phyloP scores from a whole-genome alignment of 2,329 filamentous ascomycete species.

The Phyllachora maydis region DNA sequence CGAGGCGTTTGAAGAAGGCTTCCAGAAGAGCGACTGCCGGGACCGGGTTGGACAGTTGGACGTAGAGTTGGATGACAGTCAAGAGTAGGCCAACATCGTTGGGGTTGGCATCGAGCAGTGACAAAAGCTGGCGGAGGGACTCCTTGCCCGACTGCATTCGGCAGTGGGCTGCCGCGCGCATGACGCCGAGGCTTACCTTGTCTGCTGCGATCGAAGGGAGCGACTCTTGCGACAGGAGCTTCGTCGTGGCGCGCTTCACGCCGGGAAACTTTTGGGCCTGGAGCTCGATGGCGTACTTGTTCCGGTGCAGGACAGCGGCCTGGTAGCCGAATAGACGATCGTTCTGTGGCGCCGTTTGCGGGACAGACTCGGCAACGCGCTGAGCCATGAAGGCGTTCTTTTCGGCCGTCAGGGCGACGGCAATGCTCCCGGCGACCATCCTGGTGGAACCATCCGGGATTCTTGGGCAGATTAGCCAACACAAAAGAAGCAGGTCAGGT shows the following conservation, averaged over 20 bases:
- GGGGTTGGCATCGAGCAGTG: conserved; percentile 51
- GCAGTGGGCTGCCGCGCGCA: conserved; percentile 53
- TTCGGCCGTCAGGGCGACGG: conserved; percentile 15
- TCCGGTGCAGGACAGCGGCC: conserved; percentile 34
- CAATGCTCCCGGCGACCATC: conserved; percentile 47
- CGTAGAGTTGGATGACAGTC: conserved; percentile 64
- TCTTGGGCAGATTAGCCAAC: conserved; percentile 20
- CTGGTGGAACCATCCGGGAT: conserved; percentile 46
- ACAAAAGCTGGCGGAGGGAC: conserved; percentile 47
- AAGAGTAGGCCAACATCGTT: conserved; percentile 64
- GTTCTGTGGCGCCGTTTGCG: conserved; percentile 25
- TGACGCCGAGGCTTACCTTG: conserved; percentile 18
- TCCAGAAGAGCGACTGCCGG: conserved; percentile 61
- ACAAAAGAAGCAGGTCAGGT: conserved; percentile 2
- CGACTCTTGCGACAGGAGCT: conserved; percentile 13
- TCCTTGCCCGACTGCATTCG: conserved; percentile 41
- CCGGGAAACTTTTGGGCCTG: conserved; percentile 48
- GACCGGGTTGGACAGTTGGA: conserved; percentile 47
- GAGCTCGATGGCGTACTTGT: conserved; percentile 43
- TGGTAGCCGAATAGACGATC: conserved; percentile 59
- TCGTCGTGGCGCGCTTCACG: conserved; percentile 26
- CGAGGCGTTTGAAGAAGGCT: conserved; percentile 51
- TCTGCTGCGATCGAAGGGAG: conserved; percentile 7
- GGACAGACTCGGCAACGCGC: conserved; percentile 33
- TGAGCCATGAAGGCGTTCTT: conserved; percentile 50